Conservation (phyloP, 495 filamentous ascomycete genomes). For the Aspergillus mulundensis region DNA sequence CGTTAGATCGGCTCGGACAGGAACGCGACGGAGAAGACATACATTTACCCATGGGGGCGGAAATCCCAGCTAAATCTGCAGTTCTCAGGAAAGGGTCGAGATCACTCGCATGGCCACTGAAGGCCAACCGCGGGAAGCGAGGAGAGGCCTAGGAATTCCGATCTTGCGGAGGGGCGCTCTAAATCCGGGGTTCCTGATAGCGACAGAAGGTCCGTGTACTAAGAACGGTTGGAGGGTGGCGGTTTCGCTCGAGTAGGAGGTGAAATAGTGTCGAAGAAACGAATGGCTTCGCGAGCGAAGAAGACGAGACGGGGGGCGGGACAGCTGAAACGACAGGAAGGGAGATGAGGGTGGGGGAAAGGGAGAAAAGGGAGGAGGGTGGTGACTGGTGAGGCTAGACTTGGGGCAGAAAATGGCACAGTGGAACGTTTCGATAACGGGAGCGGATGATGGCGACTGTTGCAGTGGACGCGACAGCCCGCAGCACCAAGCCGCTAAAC, state of each 20-base stretch:
- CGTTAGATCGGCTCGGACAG: background rate
- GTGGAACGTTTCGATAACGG: slow-evolving; percentile 17
- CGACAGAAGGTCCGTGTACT: background rate
- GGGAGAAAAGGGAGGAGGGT: background rate
- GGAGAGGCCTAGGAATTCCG: background rate
- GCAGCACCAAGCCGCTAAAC: slow-evolving; percentile 13
- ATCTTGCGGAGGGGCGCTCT: background rate
- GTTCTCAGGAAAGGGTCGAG: slow-evolving; percentile 12
- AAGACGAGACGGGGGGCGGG: background rate
- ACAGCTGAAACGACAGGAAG: slow-evolving; percentile 2
- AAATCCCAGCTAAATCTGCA: slow-evolving; percentile 16
- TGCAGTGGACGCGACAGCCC: slow-evolving; percentile 15
- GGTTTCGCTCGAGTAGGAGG: background rate
- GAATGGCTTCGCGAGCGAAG: slow-evolving; percentile 7
- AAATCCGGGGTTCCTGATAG: slow-evolving; percentile 2
- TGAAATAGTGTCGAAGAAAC: slow-evolving; percentile 4
- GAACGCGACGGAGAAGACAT: slow-evolving; percentile 11
- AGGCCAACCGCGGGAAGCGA: slow-evolving; percentile 5
- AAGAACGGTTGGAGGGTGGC: background rate
- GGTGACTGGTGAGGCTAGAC: slow-evolving; percentile 8
- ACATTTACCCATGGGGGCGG: slow-evolving; percentile 50
- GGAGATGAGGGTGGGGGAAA: background rate
- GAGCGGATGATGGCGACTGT: slow-evolving; percentile 20
- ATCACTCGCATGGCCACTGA: slow-evolving; percentile 30
- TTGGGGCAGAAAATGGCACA: slow-evolving; percentile 4